phyloP scores from a whole-genome alignment of 176 grass and related monocot genomes.

The Otatea glauca region DNA sequence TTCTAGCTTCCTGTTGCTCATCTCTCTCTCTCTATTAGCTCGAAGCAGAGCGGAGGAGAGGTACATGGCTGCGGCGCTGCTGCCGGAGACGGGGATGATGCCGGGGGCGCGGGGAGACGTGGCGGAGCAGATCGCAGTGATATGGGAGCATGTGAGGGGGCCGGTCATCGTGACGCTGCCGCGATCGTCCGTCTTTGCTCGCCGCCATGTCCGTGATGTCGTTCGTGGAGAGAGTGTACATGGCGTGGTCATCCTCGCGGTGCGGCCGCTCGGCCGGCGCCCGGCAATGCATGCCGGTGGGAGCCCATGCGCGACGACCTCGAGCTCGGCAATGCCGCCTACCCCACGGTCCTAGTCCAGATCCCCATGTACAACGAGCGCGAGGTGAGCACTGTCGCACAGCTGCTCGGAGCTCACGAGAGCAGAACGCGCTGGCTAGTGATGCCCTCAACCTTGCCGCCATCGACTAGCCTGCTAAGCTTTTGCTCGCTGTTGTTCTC shows the following conservation, averaged over 20 bases:
- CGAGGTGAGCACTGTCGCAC: constrained; percentile 50
- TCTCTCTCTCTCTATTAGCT: background rate
- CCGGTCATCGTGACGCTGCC: constrained; percentile 75
- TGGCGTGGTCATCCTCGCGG: constrained; percentile 58
- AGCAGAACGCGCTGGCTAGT: background rate
- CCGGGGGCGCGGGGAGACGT: constrained; percentile 35
- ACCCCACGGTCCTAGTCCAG: constrained; percentile 86
- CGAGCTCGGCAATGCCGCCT: constrained; percentile 61
- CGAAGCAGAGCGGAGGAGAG: background rate
- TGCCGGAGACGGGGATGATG: constrained; percentile 41
- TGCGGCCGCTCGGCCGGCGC: constrained; percentile 47
- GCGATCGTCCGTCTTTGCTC: constrained; percentile 48
- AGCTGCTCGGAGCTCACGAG: too few species aligned
- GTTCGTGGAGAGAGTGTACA: constrained; percentile 76
- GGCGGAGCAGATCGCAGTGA: constrained; percentile 44
- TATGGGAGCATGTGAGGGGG: constrained; percentile 62
- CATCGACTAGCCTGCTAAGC: too few species aligned
- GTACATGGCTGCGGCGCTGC: constrained; percentile 17
- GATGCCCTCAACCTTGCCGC: background rate
- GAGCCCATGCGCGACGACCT: constrained; percentile 64
- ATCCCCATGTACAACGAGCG: constrained; percentile 97
- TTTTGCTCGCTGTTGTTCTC: too few species aligned
- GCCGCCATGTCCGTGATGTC: constrained; percentile 77
- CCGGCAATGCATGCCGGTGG: constrained; percentile 69
- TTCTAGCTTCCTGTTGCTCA: background rate